Conservation (phyloP, 164 flowering plant species). For the Magnolia kwangsiensis region DNA sequence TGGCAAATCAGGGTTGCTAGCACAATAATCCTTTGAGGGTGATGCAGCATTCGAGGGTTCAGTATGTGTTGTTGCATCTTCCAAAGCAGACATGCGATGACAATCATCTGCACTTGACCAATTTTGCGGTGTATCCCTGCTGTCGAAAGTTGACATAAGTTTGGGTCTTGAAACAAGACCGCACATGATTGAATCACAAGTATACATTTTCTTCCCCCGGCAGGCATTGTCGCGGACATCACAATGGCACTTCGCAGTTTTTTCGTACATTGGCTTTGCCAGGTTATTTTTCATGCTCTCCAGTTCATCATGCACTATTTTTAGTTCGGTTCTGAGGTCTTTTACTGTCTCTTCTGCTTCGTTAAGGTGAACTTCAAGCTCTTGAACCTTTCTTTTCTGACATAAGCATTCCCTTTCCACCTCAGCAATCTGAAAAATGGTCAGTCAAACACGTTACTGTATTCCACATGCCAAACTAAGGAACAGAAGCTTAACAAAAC, state of each 20-base stretch:
- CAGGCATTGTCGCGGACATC: conserved; percentile 15
- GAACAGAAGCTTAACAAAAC: too few species aligned
- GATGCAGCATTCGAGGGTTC: conserved; percentile 13
- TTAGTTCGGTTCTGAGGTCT: conserved; percentile 66
- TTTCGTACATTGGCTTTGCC: conserved; percentile 18
- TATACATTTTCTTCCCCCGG: conserved; percentile 17
- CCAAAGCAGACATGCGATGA: conserved; percentile 10
- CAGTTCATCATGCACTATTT: conserved; percentile 48
- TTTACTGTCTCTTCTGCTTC: conserved; percentile 77
- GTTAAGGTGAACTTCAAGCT: conserved; percentile 85
- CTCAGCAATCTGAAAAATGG: conserved; percentile 38
- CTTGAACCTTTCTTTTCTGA: conserved; percentile 63
- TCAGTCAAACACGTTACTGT: neutral
- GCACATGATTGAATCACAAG: conserved; percentile 17
- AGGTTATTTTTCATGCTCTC: conserved; percentile 30
- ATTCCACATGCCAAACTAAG: too few species aligned
- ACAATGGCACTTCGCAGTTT: conserved; percentile 9
- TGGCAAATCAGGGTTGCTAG: conserved; percentile 46
- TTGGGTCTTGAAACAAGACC: conserved; percentile 17
- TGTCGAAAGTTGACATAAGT: conserved; percentile 19
- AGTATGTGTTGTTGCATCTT: conserved; percentile 8
- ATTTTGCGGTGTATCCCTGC: conserved; percentile 18
- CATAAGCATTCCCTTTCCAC: conserved; percentile 44
- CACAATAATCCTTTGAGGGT: conserved; percentile 21
- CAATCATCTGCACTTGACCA: conserved; percentile 14